Evolutionary conservation across 257 asterid genomes (phyloP).

Genomic region (Thymus mandschuricus): DNA sequence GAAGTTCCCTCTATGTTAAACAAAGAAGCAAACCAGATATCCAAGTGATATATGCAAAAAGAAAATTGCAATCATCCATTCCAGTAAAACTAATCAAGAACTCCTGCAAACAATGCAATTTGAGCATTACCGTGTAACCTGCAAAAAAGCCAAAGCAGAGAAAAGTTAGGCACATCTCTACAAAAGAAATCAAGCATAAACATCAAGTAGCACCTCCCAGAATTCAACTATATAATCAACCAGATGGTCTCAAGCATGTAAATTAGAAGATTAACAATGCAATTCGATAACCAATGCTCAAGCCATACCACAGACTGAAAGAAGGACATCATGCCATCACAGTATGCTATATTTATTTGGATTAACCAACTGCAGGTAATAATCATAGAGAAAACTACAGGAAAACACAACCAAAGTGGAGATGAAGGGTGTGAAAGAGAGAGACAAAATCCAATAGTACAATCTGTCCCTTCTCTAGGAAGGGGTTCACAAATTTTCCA

Average conservation of each 20-base stretch:
- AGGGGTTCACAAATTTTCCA: background rate
- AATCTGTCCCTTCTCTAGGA: constrained; percentile 6
- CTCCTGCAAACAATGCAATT: constrained; percentile 39
- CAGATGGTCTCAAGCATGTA: constrained; percentile 3
- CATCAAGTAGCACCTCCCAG: constrained; percentile 15
- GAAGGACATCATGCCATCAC: background rate
- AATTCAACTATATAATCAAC: constrained; percentile 23
- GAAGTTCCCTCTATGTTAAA: constrained; percentile 21
- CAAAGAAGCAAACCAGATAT: constrained; percentile 26
- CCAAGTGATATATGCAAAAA: constrained; percentile 22
- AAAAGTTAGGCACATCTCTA: constrained; percentile 32
- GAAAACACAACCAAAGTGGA: background rate
- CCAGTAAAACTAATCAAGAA: constrained; percentile 39
- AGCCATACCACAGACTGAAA: background rate
- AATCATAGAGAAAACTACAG: background rate
- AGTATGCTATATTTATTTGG: constrained; percentile 12
- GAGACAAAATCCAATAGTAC: background rate
- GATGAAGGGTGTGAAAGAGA: constrained; percentile 23
- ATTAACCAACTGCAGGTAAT: constrained; percentile 7
- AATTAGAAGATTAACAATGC: background rate
- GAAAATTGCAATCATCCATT: constrained; percentile 35
- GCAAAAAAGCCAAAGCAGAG: constrained; percentile 44
- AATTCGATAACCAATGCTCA: constrained; percentile 7
- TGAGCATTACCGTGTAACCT: constrained; percentile 78
- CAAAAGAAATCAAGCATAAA: constrained; percentile 24